phyloP scores from a whole-genome alignment of 352 stramenopile species.

The Globisporangium megalacanthum region DNA sequence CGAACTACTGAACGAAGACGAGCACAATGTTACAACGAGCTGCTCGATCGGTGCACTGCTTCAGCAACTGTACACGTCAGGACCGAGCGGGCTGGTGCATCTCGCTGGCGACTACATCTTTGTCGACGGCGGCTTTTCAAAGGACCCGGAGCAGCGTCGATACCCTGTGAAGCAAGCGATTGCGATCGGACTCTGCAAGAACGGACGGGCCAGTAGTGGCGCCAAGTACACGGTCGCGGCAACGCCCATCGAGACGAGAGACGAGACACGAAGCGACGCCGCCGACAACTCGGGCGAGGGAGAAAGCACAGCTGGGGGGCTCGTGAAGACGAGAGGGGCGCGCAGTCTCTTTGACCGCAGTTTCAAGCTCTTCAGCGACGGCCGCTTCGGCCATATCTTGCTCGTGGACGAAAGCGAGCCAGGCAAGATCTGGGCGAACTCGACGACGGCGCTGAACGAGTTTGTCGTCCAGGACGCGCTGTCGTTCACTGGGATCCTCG shows the following conservation, averaged over 20 bases:
- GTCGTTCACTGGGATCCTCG: slow-evolving; percentile 34
- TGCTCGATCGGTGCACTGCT: slow-evolving; percentile 33
- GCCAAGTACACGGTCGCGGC: neutral
- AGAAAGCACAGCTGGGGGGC: neutral
- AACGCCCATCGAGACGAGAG: neutral
- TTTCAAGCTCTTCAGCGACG: slow-evolving; percentile 27
- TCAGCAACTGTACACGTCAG: slow-evolving; percentile 42
- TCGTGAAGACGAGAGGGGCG: neutral
- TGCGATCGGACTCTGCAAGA: neutral
- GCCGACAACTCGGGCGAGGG: neutral
- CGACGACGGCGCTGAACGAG: slow-evolving; percentile 21
- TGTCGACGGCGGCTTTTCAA: neutral
- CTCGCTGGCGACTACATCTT: slow-evolving; percentile 30
- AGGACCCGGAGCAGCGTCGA: neutral
- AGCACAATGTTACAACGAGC: slow-evolving; percentile 12
- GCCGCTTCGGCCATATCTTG: slow-evolving; percentile 27
- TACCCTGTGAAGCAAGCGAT: neutral
- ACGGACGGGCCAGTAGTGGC: slow-evolving; percentile 21
- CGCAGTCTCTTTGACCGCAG: slow-evolving; percentile 46
- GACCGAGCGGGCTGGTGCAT: slow-evolving; percentile 36
- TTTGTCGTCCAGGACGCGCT: slow-evolving; percentile 39
- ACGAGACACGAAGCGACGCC: neutral
- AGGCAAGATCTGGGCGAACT: slow-evolving; percentile 24
- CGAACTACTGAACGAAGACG: too few relatives aligned
- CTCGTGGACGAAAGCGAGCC: slow-evolving; percentile 29